phyloP scores from a whole-genome alignment of 345 rosid species.

The Eucalyptus curtisii region DNA sequence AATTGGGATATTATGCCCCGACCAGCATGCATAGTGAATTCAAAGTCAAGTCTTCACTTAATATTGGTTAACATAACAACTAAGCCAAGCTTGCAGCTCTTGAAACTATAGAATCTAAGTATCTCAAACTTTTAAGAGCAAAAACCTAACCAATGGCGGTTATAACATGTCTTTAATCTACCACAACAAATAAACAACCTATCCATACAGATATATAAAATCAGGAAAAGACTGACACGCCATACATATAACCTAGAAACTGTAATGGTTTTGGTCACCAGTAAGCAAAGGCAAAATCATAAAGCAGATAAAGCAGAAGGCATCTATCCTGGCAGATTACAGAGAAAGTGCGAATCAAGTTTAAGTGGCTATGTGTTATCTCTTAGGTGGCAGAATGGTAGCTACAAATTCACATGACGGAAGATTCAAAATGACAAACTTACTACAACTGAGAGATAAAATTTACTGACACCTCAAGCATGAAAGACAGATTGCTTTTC shows the following conservation, averaged over 20 bases:
- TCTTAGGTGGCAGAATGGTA: background rate
- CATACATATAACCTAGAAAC: background rate
- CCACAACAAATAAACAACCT: background rate
- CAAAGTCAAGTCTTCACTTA: background rate
- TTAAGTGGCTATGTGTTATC: background rate
- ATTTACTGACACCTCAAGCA: constrained; percentile 53
- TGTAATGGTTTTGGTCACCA: background rate
- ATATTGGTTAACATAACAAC: background rate
- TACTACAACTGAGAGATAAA: background rate
- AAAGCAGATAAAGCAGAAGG: background rate
- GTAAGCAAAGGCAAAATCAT: background rate
- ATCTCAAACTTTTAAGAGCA: background rate
- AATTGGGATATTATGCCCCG: background rate
- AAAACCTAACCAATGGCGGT: background rate
- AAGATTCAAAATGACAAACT: background rate
- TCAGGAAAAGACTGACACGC: background rate
- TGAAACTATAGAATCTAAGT: background rate
- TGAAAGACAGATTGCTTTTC: constrained; percentile 46
- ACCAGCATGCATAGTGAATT: background rate
- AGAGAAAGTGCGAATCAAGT: background rate
- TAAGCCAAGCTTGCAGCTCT: background rate
- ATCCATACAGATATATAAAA: background rate
- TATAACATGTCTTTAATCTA: background rate
- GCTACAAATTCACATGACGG: background rate
- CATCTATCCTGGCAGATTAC: background rate